Evolutionary conservation across 345 rosid genomes (phyloP), one percentile per base, ranked within the genome.

Genomic region (Excoecaria agallocha): DNA sequence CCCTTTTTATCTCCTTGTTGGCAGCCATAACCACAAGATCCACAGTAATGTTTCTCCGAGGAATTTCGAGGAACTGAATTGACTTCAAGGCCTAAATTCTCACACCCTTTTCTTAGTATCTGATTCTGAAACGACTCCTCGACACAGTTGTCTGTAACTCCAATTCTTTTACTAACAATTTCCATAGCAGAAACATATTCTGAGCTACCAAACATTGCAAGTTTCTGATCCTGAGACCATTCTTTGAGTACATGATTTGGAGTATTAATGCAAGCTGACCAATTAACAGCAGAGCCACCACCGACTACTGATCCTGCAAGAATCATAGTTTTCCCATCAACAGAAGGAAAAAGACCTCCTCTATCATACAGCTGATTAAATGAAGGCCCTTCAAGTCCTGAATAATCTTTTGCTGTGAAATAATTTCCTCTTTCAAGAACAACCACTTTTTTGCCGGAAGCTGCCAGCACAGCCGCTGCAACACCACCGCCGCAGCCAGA

Each of bases 401-500:
- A 75, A 74, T 87, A 89, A 49, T 92, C 96, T 0, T 75, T 16
- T 0, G 84, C 49, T 4, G 89, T 69, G 59, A 80, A 94, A 78
- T 94, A 92, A 74, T 79, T 84, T 64, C 98, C 99, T 78, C 92
- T 95, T 86, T 95, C 98, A 12, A 92, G 63, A 52, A 95, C 89
- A 46, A 91, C 16, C 6, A 92, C 99, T 69, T 89, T 93, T 8
- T 85, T 73, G 38, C 98, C 99, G 2, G 89, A 78, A 62, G 82
- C 74, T 5, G 96, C 96, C 24, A 94, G 87, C n/a, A 89, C 87
- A 0, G 96, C 89, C 15, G 96, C 98, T 0, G 98, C 97, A 5
- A 95, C 98, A 6, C 96, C 98, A 22, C 99, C 99, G 2, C 99
- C 99, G 15, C 96, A 87, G 25, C 99, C 99, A 1, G 98, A 92